Base-by-base conservation (phyloP, 2,329 filamentous ascomycete genomes). In the Helicocarpus griseus region DNA sequence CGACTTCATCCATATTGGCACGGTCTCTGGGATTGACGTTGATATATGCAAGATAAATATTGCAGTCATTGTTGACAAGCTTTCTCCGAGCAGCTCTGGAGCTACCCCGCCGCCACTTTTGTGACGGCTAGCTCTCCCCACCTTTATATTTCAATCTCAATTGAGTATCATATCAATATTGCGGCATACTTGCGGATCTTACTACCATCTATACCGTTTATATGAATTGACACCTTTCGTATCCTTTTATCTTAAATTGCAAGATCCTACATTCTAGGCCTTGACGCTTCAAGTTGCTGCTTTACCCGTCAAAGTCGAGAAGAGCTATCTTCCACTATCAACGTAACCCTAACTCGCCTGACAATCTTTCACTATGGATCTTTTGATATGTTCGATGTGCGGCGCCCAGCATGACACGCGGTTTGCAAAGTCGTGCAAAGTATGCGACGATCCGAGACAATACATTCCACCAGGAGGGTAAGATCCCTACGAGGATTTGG, bases 361-460 rank as follows among this genome's bases (percentile, higher is more conserved):
- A 5, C 11, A 43, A 31, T 21, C 17, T 28, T n/a, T 19, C 19
- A 26, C 49, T 14, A 49, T 58, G 40, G 62, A 64, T 46, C 55
- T 64, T 21, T 31, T 57, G 36, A 60, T 64, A 53, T 64, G 63
- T 47, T 53, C 57, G 19, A 62, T 60, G 19, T 64, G 61, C 51
- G 61, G 62, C 36, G 58, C 58, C 3, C 61, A 65, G 43, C 60
- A 60, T 51, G 49, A 55, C 4, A 53, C 49, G 14, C 47, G 54
- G 2, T 45, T 57, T 4, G 51, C 52, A 31, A 45, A 56, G n/a
- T 57, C 61, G 13, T 65, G 63, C 54, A 59, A 60, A 44, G 60
- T 65, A 50, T 65, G 63, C 52, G 63, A 65, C 56, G 63, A 65
- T 51, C 62, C 63, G 3, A 57, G 63, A 9, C 62, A 65, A 58